Percentiles rank a stretch among this genome's conserved stretches.
Evolutionary conservation across 73 alveolate genomes (phyloP).

Genomic region (Tetrahymena elliotti): DNA sequence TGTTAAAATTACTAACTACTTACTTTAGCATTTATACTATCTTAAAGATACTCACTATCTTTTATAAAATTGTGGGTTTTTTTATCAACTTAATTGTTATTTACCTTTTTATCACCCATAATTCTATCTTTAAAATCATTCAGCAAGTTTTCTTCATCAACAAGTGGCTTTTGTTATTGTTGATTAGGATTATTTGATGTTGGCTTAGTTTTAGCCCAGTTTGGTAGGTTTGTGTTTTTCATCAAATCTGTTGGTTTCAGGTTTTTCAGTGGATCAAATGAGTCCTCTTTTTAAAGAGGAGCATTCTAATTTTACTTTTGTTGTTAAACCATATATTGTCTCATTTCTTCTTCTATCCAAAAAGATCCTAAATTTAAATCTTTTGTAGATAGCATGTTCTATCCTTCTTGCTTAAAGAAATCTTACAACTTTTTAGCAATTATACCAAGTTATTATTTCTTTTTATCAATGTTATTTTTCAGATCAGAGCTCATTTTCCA

Average conservation of each 20-base stretch:
- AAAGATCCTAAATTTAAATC: slow-evolving; percentile 30
- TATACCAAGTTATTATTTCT: slow-evolving; percentile 5
- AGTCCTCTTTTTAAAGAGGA: not conserved
- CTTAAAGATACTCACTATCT: not conserved
- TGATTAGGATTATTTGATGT: not conserved
- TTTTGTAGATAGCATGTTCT: slow-evolving; percentile 7
- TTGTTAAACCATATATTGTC: slow-evolving; percentile 5
- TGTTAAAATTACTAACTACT: not conserved
- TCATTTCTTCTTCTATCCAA: slow-evolving; percentile 44
- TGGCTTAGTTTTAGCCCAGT: not conserved
- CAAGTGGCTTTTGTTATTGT: not conserved
- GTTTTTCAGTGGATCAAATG: not conserved
- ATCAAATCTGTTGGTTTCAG: not conserved
- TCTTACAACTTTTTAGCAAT: slow-evolving; percentile 21
- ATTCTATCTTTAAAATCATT: not conserved
- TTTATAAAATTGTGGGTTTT: not conserved
- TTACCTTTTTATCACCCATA: not conserved
- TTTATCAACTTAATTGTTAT: not conserved
- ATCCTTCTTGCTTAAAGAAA: slow-evolving; percentile 6
- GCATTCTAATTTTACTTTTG: not conserved
- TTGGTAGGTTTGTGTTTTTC: not conserved
- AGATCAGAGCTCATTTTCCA: slow-evolving; percentile 53
- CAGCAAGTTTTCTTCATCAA: not conserved
- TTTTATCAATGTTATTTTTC: not conserved
- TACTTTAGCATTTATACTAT: not conserved